Evolutionary conservation across 306 rosid genomes (phyloP), one percentile per base, ranked within the genome.

Genomic region (Malus sieversii): DNA sequence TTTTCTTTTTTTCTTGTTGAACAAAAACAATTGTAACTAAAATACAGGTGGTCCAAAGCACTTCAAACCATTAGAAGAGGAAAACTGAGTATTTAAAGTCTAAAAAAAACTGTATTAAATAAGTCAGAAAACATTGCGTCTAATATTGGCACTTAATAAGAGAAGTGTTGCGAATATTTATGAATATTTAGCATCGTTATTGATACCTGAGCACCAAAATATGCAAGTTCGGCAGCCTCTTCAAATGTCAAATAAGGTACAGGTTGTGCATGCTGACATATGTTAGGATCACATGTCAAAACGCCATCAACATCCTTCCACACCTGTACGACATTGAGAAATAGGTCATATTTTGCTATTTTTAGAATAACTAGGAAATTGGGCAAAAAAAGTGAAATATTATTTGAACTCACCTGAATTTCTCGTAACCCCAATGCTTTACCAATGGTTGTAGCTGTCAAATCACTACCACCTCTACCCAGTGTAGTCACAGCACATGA

Each of bases 291-390:
- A 74, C 93, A 90, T 70, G 98, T 94, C 83, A 94, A 84, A 85
- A 94, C 97, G 58, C 98, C 98, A 87, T 94, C 97, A 71, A 94
- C 98, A 82, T 94, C 97, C 87, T 94, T 94, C 98, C 98, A 94
- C 33, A 93, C 98, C 98, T 93, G 92, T 78, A 88, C 80, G 64
- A 73, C 52, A 85, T 65, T 71, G 59, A 75, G 27, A 71, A 58
- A 42, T 7, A 67, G 48, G 10, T 71, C 59, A 77, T 8, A 75
- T 33, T 45, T 40, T 51, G 11, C 33, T 27, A 42, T 11, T 58
- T 33, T 23, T 45, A 70, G 69, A 55, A 23, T 8, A 71, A 55
- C 29, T 6, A 32, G 68, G 30, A 73, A 57, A 16, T 20, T 13
- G 45, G 40, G 70, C 22, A 66, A 65, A 68, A 7, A 30, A 70